Evolutionary conservation across 2,329 filamentous ascomycete genomes (phyloP), one percentile per base, ranked within the genome.

Genomic region (Sporothrix pseudoabietina): DNA sequence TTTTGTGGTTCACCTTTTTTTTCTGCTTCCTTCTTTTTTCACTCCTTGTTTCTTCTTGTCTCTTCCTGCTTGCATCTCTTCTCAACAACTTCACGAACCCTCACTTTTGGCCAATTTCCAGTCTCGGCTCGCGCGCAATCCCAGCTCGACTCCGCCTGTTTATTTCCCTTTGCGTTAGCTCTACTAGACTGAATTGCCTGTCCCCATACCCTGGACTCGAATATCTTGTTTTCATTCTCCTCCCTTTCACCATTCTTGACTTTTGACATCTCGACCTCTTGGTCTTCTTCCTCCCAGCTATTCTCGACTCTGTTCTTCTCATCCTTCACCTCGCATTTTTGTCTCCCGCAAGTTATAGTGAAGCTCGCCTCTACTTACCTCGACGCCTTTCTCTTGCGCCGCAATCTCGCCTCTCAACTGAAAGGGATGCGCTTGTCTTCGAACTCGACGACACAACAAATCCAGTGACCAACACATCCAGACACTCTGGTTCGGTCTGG

Each of bases 121-220:
- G 30, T 52, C 63, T 52, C 44, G 54, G 8, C 26, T 14, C 65
- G 26, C 41, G 35, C 41, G 63, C 63, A 16, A 54, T 39, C 30
- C 66, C 47, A 55, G 47, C 19, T 14, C 26, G 69, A 61, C 69
- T 47, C 39, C 69, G 35, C 54, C 22, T 22, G 59, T 44, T 49
- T 47, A 47, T 61, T 59, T 71, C 66, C 47, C 55, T 57, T 30
- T 57, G 68, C 52, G 68, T 59, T 47, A 47, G 52, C 52, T 57
- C 35, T 57, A 9, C 41, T 35, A 44, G 39, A 26, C 41, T n/a
- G n/a, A 10, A n/a, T n/a, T 22, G 9, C 30, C 30, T 55, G 14
- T 4, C 49, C 49, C 41, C 35, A 54, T 35, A 39, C 4, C 47
- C 47, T 35, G 19, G 22, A 26, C 44, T 49, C 26, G 22, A 52